Evolutionary conservation across 208 protist species (phyloP), one percentile per base, ranked within the genome.

Genomic region (Crithidia fasciculata): DNA sequence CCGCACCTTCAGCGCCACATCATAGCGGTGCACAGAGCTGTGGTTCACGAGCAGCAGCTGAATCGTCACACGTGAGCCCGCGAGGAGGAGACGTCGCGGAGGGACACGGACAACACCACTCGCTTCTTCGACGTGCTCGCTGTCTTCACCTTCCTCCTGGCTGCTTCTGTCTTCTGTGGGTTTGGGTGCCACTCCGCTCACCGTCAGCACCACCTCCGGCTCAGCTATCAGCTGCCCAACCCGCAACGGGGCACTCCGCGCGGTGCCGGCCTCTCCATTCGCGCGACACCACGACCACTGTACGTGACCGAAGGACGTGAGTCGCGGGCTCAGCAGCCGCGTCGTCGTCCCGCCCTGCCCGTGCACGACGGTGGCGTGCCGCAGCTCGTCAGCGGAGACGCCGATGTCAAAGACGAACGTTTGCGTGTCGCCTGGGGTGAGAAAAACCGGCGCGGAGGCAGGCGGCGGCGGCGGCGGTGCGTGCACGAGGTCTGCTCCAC

Each of bases 1-100:
- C n/a, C 86, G 80, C 15, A 93, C 76, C 57, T 91, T 90, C 39
- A 93, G 64, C 10, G 80, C 76, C 28, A 92, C 60, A 58, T 90
- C 82, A 60, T 81, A 69, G 67, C 61, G 65, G 45, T 69, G 52
- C 49, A 76, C 15, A 8, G 59, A 36, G 69, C 66, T 74, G 67
- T 88, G 76, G 65, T 84, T 83, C 18, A 82, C 9, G 8, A 82
- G 59, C 6, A 69, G 60, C 50, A 88, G 83, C 45, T 77, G 69
- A 9, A 84, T 18, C 40, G 71, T 79, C 40, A 88, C 64, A 0
- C 82, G 82, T 53, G 72, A 61, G 8, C 86, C 82, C 4, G 76
- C 71, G 2, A 60, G 54, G n/a, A 83, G 58, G 36, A 59, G 2
- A 7, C 12, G 41, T 28, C 15, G 63, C 2, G 7, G 28, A 15